A percentile compares a stretch with the other conserved stretches of the same genome.
These are phyloP conservation scores for Euphrasia confusa DNA, from an alignment of 257 asterid species.

Conservation along the genomic window DNA sequence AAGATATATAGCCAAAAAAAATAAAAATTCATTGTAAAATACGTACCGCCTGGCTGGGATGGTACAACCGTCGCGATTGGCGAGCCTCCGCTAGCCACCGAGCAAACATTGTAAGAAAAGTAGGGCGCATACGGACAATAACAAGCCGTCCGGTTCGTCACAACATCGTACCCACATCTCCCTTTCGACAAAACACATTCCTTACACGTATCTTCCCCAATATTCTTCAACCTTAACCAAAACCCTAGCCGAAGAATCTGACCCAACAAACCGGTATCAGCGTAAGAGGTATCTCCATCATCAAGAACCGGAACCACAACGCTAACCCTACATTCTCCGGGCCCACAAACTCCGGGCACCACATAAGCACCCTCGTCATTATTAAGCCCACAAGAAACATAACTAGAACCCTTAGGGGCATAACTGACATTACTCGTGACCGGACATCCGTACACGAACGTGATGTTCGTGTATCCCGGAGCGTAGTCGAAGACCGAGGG, in stretches of 20 bases:
- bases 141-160: constrained; percentile 35
- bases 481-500: constrained; percentile 42
- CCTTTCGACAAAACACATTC: constrained; percentile 47
- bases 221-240: constrained; percentile 40
- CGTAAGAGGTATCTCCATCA: constrained; percentile 14
- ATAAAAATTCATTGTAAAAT: no score
- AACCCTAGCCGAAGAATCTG: constrained; percentile 42
- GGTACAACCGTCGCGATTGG: not conserved
- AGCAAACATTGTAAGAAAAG: constrained; percentile 32
- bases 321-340: constrained; percentile 35
- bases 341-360: constrained; percentile 37
- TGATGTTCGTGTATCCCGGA: constrained; percentile 23
- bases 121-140: constrained; percentile 46
- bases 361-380: constrained; percentile 23
- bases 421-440: not conserved
- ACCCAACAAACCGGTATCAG: constrained; percentile 24
- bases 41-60: not conserved
- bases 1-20: no score
- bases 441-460: constrained; percentile 43
- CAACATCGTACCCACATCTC: constrained; percentile 45
- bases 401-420: constrained; percentile 8
- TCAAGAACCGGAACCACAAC: constrained; percentile 50
- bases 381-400: constrained; percentile 26
- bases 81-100: not conserved
- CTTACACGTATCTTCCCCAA: constrained; percentile 34